Evolutionary conservation across 176 grass and related monocot genomes (phyloP).

Genomic region (Urochloa ruziziensis): DNA sequence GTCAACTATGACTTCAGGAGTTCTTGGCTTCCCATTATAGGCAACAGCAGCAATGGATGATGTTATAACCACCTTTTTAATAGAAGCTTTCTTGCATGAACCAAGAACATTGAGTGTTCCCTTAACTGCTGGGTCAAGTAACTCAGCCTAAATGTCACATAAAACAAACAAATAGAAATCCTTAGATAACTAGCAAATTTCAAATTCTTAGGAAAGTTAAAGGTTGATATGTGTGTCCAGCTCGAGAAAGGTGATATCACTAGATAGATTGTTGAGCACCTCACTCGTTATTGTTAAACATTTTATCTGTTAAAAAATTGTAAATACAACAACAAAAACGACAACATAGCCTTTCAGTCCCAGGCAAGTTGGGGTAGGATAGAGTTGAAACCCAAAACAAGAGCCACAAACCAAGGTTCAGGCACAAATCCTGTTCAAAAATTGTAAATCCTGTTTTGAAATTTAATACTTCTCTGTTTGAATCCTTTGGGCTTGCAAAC

Average conservation of each 20-base stretch:
- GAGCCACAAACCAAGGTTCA: too few species aligned
- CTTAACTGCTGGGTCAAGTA: slow-evolving; percentile 55
- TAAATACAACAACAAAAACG: too few species aligned
- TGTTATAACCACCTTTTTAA: slow-evolving; percentile 45
- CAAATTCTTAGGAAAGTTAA: background rate
- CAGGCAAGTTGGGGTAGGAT: too few species aligned
- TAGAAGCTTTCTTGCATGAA: slow-evolving; percentile 55
- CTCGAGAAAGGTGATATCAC: background rate
- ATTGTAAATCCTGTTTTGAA: background rate
- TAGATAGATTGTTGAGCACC: background rate
- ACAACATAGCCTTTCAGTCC: too few species aligned
- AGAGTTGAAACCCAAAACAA: too few species aligned
- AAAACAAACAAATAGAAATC: background rate
- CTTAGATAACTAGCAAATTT: background rate
- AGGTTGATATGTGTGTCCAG: background rate
- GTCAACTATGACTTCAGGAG: slow-evolving; percentile 50
- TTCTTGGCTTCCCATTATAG: slow-evolving; percentile 40
- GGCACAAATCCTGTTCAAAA: too few species aligned
- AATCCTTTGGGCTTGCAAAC: background rate
- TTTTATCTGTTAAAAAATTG: background rate
- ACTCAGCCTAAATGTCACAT: slow-evolving; percentile 34
- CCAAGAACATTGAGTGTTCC: slow-evolving; percentile 56
- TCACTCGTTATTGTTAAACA: background rate
- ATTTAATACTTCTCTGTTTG: background rate
- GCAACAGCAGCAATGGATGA: slow-evolving; percentile 54